phyloP scores from a whole-genome alignment of 2,329 filamentous ascomycete genomes.

The Fusarium falciforme region DNA sequence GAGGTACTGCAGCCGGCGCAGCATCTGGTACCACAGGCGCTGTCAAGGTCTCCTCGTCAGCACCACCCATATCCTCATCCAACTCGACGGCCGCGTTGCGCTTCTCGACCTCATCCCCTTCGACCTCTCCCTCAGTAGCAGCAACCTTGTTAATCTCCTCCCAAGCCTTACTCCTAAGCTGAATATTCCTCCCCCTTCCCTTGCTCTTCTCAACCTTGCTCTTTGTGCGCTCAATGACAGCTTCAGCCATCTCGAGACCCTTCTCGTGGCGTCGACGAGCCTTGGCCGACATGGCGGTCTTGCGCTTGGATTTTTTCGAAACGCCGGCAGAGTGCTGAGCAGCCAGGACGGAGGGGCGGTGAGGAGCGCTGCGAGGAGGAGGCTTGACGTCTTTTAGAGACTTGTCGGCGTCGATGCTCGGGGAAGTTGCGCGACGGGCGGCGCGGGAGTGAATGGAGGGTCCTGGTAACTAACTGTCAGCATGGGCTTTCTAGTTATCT shows the following conservation, averaged over 20 bases:
- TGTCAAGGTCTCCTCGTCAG: constrained; percentile 6
- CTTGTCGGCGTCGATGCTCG: constrained; percentile 77
- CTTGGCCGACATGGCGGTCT: constrained; percentile 64
- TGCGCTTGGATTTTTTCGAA: constrained; percentile 72
- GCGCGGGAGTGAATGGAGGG: constrained; percentile 79
- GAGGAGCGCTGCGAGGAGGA: constrained; percentile 53
- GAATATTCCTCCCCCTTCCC: constrained; percentile 58
- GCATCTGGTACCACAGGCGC: constrained; percentile 4
- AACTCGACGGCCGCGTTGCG: constrained; percentile 43
- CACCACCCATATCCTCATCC: constrained; percentile 52
- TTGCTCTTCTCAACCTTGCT: constrained; percentile 68
- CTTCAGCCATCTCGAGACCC: constrained; percentile 68
- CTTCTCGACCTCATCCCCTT: constrained; percentile 38
- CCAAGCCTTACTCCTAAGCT: constrained; percentile 65
- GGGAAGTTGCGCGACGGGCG: constrained; percentile 77
- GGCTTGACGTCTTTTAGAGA: constrained; percentile 71
- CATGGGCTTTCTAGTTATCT: too few species aligned
- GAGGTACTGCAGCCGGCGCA: constrained; percentile 10
- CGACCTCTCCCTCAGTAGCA: constrained; percentile 34
- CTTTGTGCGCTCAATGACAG: constrained; percentile 68
- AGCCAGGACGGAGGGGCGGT: constrained; percentile 74
- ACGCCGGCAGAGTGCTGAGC: constrained; percentile 76
- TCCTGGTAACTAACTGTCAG: constrained; percentile 53
- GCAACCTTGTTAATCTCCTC: constrained; percentile 65
- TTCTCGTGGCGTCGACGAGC: constrained; percentile 68